Base-by-base conservation (phyloP, 768 basidiomycete species). In the Collybia mongolica region DNA sequence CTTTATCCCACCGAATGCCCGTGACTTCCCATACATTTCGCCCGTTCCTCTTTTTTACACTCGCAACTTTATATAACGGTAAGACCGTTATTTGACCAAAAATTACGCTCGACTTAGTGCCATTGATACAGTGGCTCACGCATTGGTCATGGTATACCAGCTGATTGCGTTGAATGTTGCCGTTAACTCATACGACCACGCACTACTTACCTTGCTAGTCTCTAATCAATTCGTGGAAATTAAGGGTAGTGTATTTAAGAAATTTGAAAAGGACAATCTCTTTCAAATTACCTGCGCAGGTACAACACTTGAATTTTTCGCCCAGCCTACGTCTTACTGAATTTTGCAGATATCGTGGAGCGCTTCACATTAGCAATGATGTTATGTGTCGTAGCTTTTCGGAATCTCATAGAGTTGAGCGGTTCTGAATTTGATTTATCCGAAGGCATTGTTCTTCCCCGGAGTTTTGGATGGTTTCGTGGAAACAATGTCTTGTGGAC, bases 171-270 rank as follows among this genome's bases (percentile, higher is more conserved):
- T 99, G 49, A 98, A 98, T 56, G 96, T 99, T 29, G 96, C 97
- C 4, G 89, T 99, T 63, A 98, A 98, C 70, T 96, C 94, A 15
- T 99, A 96, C 66, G 95, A 98, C 65, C 90, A 98, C 60, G 88
- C 96, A 2, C 82, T 99, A 6, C 76, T 99, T 36, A 97, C 95
- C 0, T 79, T 99, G 0, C 79, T 99, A 6, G 84, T 99, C 39
- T 97, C 93, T 39, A 99, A 98, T 63, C 97, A 99, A 66, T 98
- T 99, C 61, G 96, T 98, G 28, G 97, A 99, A 70, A 98, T 98
- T 68, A 99, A 99, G 70, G 95, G 96, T 28, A 93, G 91, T 64
- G 97, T 99, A 1, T 99, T 99, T 83, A 99, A 98, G 71, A 98
- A 89, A 65, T 98, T 99, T 60, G 97, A 98, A 65, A 99, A 98